Percentiles rank a stretch among this genome's conserved stretches.
These are phyloP conservation scores for Didymellaceae sp. DNA, from an alignment of 2,329 filamentous ascomycete genomes.

Conservation along the genomic window DNA sequence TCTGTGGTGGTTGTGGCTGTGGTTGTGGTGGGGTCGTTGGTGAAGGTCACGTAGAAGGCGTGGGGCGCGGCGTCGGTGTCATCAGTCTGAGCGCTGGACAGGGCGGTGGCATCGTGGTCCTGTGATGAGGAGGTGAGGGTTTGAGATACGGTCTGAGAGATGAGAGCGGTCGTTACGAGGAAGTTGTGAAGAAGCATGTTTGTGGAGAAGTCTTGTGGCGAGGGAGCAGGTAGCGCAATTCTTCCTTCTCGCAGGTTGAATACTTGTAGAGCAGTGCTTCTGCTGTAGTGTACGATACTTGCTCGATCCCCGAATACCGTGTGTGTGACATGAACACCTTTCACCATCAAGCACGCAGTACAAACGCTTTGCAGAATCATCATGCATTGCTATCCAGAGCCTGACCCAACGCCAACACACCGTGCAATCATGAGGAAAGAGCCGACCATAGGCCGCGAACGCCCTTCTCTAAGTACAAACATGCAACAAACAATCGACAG, in stretches of 20 bases:
- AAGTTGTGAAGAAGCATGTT: too few relatives aligned
- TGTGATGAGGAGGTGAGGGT: too few relatives aligned
- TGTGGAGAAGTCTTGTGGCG: too few relatives aligned
- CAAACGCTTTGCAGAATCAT: not conserved
- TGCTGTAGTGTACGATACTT: too few relatives aligned
- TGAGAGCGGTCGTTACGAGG: too few relatives aligned
- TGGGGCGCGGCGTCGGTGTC: not conserved
- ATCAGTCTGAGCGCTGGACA: too few relatives aligned
- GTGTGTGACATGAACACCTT: too few relatives aligned
- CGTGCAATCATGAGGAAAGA: slow-evolving; percentile 3
- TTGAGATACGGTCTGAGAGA: too few relatives aligned
- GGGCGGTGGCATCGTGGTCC: too few relatives aligned
- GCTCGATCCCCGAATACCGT: too few relatives aligned
- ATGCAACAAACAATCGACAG: slow-evolving; percentile 2
- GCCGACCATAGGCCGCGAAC: slow-evolving; percentile 10
- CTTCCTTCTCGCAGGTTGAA: not conserved
- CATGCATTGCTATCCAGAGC: slow-evolving; percentile 13
- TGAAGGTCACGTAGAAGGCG: not conserved
- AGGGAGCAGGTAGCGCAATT: too few relatives aligned
- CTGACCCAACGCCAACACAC: slow-evolving; percentile 2
- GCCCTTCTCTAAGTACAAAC: not conserved
- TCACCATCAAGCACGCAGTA: not conserved
- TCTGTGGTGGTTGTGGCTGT: not conserved
- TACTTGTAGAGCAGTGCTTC: not conserved
- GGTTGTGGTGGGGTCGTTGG: not conserved